Evolutionary conservation across 495 filamentous ascomycete genomes (phyloP).

Genomic region (Diplogelasinospora grovesii): DNA sequence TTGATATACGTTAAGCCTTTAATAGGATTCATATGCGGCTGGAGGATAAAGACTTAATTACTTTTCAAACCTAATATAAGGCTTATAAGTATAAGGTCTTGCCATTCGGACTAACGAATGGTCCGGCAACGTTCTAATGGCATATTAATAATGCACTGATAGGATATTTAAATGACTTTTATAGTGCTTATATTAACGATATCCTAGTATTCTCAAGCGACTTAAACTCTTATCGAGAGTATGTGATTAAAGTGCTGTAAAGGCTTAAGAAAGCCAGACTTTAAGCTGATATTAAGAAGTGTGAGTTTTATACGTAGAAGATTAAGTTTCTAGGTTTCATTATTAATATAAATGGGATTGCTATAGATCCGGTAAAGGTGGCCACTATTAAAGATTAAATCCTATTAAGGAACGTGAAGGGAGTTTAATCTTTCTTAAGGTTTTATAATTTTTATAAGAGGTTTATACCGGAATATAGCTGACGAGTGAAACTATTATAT

Average conservation of each 20-base stretch:
- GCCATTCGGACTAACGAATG: too few relatives aligned
- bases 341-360: constrained; percentile 8
- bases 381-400: background rate
- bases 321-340: constrained; percentile 22
- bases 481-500: background rate
- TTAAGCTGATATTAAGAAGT: constrained; percentile 22
- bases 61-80: too few relatives aligned
- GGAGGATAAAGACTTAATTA: too few relatives aligned
- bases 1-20: too few relatives aligned
- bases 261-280: constrained; percentile 10
- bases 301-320: constrained; percentile 18
- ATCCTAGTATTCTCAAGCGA: constrained; percentile 4
- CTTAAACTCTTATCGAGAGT: background rate
- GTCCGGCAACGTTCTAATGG: too few relatives aligned
- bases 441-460: constrained; percentile 7
- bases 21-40: too few relatives aligned
- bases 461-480: constrained; percentile 5
- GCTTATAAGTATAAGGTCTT: too few relatives aligned
- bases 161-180: too few relatives aligned
- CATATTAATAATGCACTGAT: too few relatives aligned
- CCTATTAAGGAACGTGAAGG: background rate
- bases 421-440: constrained; percentile 3
- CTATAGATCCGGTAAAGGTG: background rate
- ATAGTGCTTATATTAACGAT: constrained; percentile 6
- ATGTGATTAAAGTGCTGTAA: constrained; percentile 7